Conservation (phyloP, 2,329 filamentous ascomycete species). For the Calonectria hawksworthii region DNA sequence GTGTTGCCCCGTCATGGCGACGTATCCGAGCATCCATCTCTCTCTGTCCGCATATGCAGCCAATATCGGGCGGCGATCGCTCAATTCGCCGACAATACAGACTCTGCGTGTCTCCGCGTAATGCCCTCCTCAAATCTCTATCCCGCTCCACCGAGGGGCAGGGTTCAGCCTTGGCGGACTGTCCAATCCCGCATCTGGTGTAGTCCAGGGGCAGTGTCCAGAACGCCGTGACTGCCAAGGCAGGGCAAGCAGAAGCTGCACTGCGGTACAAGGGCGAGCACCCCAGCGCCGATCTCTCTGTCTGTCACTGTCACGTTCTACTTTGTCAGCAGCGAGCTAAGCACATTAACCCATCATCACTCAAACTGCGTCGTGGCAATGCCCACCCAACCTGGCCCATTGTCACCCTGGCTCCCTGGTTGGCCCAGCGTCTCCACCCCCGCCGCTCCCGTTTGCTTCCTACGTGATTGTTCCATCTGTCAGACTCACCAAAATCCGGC, state of each 20-base stretch:
- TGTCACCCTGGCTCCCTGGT: constrained; percentile 36
- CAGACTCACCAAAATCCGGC: not conserved
- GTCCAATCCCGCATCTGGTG: not conserved
- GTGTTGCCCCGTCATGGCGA: not conserved
- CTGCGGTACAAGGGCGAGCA: not conserved
- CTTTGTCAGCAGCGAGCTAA: not conserved
- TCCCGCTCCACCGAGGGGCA: constrained; percentile 12
- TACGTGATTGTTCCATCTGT: not conserved
- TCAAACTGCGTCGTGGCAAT: not conserved
- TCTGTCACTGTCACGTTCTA: not conserved
- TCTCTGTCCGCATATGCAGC: not conserved
- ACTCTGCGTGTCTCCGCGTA: constrained; percentile 6
- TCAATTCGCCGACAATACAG: not conserved
- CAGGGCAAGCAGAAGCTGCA: constrained; percentile 7
- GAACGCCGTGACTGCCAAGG: constrained; percentile 1
- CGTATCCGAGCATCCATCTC: not conserved
- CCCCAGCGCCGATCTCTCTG: constrained; percentile 19
- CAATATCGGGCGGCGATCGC: not conserved
- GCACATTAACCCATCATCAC: not conserved
- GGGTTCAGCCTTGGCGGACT: constrained; percentile 10
- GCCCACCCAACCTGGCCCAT: constrained; percentile 22
- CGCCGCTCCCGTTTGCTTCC: not conserved
- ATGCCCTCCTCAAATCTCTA: constrained; percentile 28
- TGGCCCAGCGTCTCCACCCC: constrained; percentile 9
- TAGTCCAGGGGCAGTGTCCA: constrained; percentile 14